Base-by-base conservation (phyloP, 176 grass and related monocot genomes). In the Carex scoparia region DNA sequence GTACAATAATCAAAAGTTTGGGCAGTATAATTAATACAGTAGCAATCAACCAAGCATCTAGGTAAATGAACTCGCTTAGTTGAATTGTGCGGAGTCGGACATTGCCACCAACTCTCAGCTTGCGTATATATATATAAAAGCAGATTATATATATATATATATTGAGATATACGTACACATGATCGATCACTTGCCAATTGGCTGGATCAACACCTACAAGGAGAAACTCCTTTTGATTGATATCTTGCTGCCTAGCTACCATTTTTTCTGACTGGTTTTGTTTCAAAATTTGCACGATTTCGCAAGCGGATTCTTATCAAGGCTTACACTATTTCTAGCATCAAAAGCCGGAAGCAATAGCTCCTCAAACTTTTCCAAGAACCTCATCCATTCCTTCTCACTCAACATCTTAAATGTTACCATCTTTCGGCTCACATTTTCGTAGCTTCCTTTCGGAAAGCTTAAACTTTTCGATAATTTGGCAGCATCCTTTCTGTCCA, bases 351-450 rank as follows among this genome's bases (percentile, higher is more conserved):
- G 85, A 18, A 89, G 88, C 85, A 98, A 87, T 64, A 90, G 84
- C 79, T 86, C 56, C 89, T 95, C 89, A 70, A 98, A 98, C 83
- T 72, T 89, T 61, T 89, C 91, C 69, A 98, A 71, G 91, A 98
- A 98, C 63, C 69, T 37, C 13, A 18, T 54, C 95, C 95, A 98
- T 84, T 91, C 89, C 40, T 86, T 91, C 58, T 87, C 77, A 73
- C 70, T 92, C 69, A 98, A 87, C 55, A 84, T 89, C 28, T 84
- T 77, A 61, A 98, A 95, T 2, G 92, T 91, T 44, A 93, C 75
- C 38, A 78, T 79, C 85, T 78, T 88, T 85, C 27, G 58, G 35
- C 63, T 82, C 84, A 12, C 76, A 81, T 51, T 83, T 7, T 6
- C 67, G 3, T 3, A 46, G 16, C 55, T 68, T 14, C 76, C 80